A percentile compares a stretch with the other conserved stretches of the same genome.
Conservation (phyloP, 208 protist species). For the Acanthamoeba healyi region DNA sequence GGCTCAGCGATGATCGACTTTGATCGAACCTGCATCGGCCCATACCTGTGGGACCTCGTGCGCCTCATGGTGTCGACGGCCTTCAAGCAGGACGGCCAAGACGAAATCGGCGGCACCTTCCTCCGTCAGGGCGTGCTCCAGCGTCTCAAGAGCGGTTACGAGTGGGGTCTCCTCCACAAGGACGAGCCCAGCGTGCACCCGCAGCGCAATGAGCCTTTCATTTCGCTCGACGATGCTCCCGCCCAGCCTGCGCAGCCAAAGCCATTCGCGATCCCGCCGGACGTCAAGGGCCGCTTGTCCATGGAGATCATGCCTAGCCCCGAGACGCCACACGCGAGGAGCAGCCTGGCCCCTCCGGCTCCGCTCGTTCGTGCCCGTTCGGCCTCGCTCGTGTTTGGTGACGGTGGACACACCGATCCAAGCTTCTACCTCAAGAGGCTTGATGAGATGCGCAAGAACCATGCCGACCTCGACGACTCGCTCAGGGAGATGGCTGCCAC, state of each 20-base stretch:
- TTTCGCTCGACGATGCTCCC: not conserved
- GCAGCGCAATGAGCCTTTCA: conserved; percentile 40
- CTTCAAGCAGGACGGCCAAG: conserved; percentile 50
- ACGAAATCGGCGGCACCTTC: conserved; percentile 64
- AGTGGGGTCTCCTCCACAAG: conserved; percentile 62
- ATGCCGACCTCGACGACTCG: conserved; percentile 19
- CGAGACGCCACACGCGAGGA: not conserved
- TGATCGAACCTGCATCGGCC: conserved; percentile 45
- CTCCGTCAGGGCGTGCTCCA: conserved; percentile 38
- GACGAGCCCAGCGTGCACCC: conserved; percentile 36
- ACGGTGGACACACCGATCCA: not conserved
- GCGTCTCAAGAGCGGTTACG: conserved; percentile 42
- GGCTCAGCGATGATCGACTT: conserved; percentile 72
- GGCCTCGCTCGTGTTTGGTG: not conserved
- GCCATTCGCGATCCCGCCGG: not conserved
- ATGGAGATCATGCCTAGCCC: conserved; percentile 2
- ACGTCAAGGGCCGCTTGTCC: conserved; percentile 16
- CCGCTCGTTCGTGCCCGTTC: not conserved
- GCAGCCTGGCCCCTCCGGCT: not conserved
- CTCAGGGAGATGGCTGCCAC: not conserved
- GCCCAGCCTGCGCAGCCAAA: not conserved
- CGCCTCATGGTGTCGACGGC: conserved; percentile 42
- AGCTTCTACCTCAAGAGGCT: conserved; percentile 39
- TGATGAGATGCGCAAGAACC: conserved; percentile 48
- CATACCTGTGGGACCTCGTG: conserved; percentile 59